These are phyloP conservation scores for Umbelopsis sp. DNA, from an alignment of 371 early-diverging fungal species.

Conservation along the genomic window DNA sequence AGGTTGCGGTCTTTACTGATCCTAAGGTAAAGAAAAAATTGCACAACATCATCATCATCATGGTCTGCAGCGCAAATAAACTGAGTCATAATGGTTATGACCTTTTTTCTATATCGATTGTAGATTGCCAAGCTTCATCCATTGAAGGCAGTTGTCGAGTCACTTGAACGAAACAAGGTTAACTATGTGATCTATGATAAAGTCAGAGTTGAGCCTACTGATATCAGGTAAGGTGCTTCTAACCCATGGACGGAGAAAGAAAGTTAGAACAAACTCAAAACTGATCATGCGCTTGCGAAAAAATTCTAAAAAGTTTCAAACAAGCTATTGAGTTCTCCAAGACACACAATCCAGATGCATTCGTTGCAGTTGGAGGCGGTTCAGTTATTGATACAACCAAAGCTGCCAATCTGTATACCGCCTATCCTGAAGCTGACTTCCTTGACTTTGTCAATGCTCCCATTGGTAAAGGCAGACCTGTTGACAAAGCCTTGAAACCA, in stretches of 20 bases:
- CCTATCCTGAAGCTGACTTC: slow-evolving; percentile 84
- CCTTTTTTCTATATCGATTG: not conserved
- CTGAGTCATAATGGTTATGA: no score
- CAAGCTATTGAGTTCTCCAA: slow-evolving; percentile 83
- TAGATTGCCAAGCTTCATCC: slow-evolving; percentile 75
- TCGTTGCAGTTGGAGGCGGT: slow-evolving; percentile 95
- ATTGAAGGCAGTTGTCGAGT: slow-evolving; percentile 75
- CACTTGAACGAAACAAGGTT: slow-evolving; percentile 74
- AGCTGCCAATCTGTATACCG: slow-evolving; percentile 86
- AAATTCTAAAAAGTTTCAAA: slow-evolving; percentile 53
- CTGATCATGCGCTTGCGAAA: not conserved
- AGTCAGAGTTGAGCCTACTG: slow-evolving; percentile 87
- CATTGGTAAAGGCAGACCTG: slow-evolving; percentile 84
- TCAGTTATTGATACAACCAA: slow-evolving; percentile 92
- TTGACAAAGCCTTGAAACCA: slow-evolving; percentile 75
- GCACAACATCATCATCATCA: no score
- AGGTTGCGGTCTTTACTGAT: slow-evolving; percentile 88
- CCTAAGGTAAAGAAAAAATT: slow-evolving; percentile 52
- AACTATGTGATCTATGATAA: slow-evolving; percentile 77
- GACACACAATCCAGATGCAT: slow-evolving; percentile 74
- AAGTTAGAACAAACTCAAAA: not conserved
- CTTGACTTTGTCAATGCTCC: slow-evolving; percentile 94
- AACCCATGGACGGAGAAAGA: not conserved
- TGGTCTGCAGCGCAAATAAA: not conserved
- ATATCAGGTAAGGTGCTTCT: slow-evolving; percentile 42